Evolutionary conservation across 2,329 filamentous ascomycete species (phyloP), one percentile per base, ranked within the genome.

Genomic region (Stagonosporopsis cucurbitacearum): DNA sequence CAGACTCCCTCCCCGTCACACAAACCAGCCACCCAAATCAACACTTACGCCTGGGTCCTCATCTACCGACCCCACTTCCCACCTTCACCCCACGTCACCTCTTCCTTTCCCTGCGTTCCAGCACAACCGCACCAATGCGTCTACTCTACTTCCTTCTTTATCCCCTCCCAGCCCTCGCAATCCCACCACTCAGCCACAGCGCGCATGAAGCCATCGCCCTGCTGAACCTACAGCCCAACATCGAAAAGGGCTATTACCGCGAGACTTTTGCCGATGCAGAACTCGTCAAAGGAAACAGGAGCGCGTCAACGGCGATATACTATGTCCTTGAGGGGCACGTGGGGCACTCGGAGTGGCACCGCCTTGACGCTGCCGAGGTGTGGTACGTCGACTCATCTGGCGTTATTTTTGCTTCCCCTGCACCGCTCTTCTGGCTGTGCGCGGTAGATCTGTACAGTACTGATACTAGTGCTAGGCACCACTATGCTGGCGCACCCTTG

Each of bases 401-500:
- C 1, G 13, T 30, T 30, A 12, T 30, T 30, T 13, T 12, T 4
- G 4, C 4, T 12, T 30, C 9, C 28, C 4, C 28, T 30, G 7
- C 28, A 13, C 28, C 6, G 4, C 6, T 15, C 13, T n/a, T n/a
- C 12, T 32, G 12, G 12, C 7, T 32, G 30, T n/a, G 13, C 8
- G 30, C 4, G 30, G 13, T 5, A 4, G 30, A 32, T 7, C n/a
- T 32, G 12, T 1, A 6, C 13, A 5, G 30, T 32, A 15, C 30
- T 32, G 30, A 32, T 15, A 15, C 19, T 36, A 3, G 6, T 20
- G 3, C 15, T n/a, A 47, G 44, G 33, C 44, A 39, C 17, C 22
- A 37, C 69, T 83, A 83, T 46, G 81, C 79, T 8, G 82, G 82
- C 5, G 80, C 81, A 3, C 81, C 81, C 0, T 62, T 84, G 48